Evolutionary conservation across 306 rosid species (phyloP).

Genomic region (Rosa chinensis): DNA sequence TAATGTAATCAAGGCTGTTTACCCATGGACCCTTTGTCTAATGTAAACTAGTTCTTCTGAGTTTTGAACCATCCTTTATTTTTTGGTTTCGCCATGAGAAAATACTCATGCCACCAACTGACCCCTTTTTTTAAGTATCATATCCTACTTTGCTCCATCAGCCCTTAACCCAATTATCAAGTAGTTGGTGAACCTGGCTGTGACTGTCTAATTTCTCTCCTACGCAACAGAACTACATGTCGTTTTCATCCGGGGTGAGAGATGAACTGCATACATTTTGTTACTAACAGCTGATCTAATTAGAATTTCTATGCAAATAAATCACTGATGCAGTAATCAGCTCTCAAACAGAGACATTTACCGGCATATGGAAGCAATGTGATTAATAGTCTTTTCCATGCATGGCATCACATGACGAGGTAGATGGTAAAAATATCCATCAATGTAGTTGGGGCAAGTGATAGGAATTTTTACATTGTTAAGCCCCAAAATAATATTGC

Average conservation of each 20-base stretch:
- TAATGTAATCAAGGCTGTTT: not conserved
- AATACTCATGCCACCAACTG: not conserved
- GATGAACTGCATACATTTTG: not conserved
- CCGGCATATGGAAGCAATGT: not conserved
- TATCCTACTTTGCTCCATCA: too few relatives aligned
- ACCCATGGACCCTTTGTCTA: not conserved
- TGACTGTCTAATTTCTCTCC: not conserved
- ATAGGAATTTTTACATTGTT: slow-evolving; percentile 17
- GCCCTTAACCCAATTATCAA: too few relatives aligned
- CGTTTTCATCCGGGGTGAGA: not conserved
- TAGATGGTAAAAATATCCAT: not conserved
- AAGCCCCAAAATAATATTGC: slow-evolving; percentile 22
- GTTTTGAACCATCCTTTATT: not conserved
- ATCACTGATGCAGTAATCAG: not conserved
- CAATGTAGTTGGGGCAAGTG: not conserved
- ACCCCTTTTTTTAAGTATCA: not conserved
- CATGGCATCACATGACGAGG: not conserved
- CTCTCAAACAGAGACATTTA: not conserved
- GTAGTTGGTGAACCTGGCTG: too few relatives aligned
- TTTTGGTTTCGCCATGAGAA: not conserved
- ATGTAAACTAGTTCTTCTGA: not conserved
- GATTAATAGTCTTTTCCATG: not conserved
- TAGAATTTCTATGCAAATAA: not conserved
- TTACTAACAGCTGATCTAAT: too few relatives aligned
- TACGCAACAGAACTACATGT: too few relatives aligned